phyloP scores from a whole-genome alignment of 116 monocot genomes.

The Iris pallida region DNA sequence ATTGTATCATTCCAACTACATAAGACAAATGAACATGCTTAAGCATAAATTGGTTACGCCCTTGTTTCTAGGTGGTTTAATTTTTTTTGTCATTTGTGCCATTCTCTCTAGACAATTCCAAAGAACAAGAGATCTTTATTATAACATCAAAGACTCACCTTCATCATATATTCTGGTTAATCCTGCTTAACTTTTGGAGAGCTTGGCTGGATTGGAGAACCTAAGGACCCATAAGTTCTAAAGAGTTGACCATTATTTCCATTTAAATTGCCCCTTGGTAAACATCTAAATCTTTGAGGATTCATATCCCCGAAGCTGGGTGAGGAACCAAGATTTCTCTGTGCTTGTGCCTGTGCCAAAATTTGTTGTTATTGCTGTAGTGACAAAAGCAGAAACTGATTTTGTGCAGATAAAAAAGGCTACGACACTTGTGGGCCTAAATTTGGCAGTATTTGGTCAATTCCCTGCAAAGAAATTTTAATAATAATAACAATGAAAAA shows the following conservation, averaged over 20 bases:
- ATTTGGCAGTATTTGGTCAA: slow-evolving; percentile 75
- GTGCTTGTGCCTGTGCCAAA: slow-evolving; percentile 85
- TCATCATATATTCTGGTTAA: slow-evolving; percentile 80
- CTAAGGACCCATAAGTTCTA: slow-evolving; percentile 63
- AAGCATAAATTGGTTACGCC: no score
- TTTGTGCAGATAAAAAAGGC: slow-evolving; percentile 61
- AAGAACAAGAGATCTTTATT: no score
- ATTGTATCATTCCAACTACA: no score
- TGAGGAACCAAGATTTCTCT: slow-evolving; percentile 53
- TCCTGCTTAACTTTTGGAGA: slow-evolving; percentile 66
- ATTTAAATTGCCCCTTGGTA: slow-evolving; percentile 49
- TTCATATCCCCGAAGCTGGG: slow-evolving; percentile 78
- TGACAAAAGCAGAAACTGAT: slow-evolving; percentile 85
- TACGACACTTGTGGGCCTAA: slow-evolving; percentile 75
- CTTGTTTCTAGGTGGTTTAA: no score
- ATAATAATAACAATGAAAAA: not conserved
- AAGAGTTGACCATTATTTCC: slow-evolving; percentile 67
- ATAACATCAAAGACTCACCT: slow-evolving; percentile 30
- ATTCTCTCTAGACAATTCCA: no score
- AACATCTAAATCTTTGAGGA: slow-evolving; percentile 64
- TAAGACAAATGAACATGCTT: no score
- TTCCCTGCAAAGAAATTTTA: slow-evolving; percentile 40
- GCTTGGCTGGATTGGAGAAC: slow-evolving; percentile 74
- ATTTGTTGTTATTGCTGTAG: slow-evolving; percentile 84
- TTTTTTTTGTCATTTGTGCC: no score